Conservation (phyloP, 1,284 basidiomycete species). For the Cystobasidiaceae sp. region DNA sequence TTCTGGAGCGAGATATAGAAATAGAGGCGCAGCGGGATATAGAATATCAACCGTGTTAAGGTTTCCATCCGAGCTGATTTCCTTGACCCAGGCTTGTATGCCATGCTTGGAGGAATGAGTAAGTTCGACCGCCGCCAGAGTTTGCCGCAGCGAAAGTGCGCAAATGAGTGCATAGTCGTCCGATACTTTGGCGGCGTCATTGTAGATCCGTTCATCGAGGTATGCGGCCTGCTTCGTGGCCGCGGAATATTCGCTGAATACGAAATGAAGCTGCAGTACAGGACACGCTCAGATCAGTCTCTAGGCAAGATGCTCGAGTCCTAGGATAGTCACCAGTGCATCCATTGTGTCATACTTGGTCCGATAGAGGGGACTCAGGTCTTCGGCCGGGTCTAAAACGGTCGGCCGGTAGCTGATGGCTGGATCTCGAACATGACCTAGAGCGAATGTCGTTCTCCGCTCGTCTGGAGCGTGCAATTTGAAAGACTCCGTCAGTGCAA, state of each 20-base stretch:
- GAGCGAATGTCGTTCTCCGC: neutral
- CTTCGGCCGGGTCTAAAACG: neutral
- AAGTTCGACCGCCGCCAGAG: neutral
- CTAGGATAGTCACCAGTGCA: neutral
- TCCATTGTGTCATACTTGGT: neutral
- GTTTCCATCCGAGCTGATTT: slow-evolving; percentile 58
- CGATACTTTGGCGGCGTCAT: neutral
- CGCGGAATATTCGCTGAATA: neutral
- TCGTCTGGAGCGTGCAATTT: neutral
- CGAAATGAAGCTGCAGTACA: neutral
- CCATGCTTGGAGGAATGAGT: neutral
- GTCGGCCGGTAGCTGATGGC: slow-evolving; percentile 1
- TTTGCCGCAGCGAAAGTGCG: neutral
- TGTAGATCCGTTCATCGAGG: neutral
- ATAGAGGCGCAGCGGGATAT: neutral
- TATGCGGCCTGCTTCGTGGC: neutral
- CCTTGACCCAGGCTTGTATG: slow-evolving; percentile 44
- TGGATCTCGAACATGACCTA: slow-evolving; percentile 8
- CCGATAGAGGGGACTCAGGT: neutral
- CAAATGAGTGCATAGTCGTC: neutral
- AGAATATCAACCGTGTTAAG: slow-evolving; percentile 63
- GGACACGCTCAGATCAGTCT: neutral
- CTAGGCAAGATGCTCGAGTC: neutral
- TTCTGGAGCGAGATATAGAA: neutral
- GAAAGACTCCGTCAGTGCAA: neutral